Percentiles rank a stretch among this genome's conserved stretches.
These are phyloP conservation scores for Noccaea bulbosa DNA, from an alignment of 345 rosid genomes.

Conservation along the genomic window DNA sequence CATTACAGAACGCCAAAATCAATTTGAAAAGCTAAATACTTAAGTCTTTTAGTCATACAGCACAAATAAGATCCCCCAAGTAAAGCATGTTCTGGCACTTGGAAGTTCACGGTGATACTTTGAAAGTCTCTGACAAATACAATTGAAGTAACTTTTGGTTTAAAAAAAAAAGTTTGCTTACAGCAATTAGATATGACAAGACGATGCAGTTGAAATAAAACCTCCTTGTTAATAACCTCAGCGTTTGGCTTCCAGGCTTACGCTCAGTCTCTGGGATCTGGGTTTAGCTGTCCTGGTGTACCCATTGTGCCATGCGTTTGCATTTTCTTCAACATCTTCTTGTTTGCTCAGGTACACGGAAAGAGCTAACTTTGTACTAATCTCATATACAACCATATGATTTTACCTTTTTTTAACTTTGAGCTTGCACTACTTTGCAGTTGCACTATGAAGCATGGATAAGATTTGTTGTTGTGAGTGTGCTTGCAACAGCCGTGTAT, in stretches of 20 bases:
- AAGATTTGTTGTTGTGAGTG: conserved; percentile 73
- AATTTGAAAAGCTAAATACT: conserved; percentile 13
- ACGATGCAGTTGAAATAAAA: conserved; percentile 5
- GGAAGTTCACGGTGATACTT: conserved; percentile 29
- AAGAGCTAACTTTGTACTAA: conserved; percentile 3
- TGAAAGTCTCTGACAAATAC: conserved; percentile 5
- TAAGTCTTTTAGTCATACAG: conserved; percentile 4
- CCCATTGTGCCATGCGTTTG: conserved; percentile 77
- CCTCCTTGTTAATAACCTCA: neutral
- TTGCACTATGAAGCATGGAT: conserved; percentile 93
- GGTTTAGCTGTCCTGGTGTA: conserved; percentile 91
- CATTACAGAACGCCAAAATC: neutral
- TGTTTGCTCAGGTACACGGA: conserved; percentile 83
- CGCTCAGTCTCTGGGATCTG: conserved; percentile 61
- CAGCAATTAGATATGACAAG: conserved; percentile 1
- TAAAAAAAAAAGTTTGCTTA: conserved; percentile 3
- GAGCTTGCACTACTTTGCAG: conserved; percentile 49
- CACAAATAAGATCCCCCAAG: neutral
- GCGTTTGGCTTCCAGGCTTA: conserved; percentile 52
- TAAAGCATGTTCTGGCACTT: conserved; percentile 19
- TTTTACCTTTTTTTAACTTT: conserved; percentile 1
- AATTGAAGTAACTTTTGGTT: neutral
- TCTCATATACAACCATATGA: neutral
- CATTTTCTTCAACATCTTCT: conserved; percentile 90
- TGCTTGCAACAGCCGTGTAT: conserved; percentile 61